Conservation (phyloP, 2,329 filamentous ascomycete species). For the Aspergillus ochraceoroseus region DNA sequence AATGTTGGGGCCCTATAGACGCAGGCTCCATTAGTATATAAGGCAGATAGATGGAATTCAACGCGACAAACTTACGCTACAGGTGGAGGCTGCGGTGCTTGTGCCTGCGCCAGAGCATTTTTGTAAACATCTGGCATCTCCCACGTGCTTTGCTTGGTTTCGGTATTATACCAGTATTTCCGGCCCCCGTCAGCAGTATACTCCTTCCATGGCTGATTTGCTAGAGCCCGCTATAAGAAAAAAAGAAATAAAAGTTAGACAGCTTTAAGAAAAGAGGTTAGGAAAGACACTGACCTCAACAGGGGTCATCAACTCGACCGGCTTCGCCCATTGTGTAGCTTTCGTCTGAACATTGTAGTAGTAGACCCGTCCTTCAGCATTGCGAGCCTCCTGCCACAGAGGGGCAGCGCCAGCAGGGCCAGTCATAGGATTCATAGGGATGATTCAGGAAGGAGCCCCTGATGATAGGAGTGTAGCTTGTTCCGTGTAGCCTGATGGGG, state of each 20-base stretch:
- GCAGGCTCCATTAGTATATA: constrained; percentile 41
- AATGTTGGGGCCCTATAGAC: constrained; percentile 48
- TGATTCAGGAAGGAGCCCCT: constrained; percentile 10
- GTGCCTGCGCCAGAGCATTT: constrained; percentile 64
- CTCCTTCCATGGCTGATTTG: constrained; percentile 86
- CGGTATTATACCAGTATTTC: constrained; percentile 93
- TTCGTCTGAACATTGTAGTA: constrained; percentile 87
- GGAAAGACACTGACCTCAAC: constrained; percentile 59
- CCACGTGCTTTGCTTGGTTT: constrained; percentile 91
- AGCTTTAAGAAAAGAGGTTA: constrained; percentile 5
- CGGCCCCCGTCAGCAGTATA: constrained; percentile 80
- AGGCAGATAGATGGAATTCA: not conserved
- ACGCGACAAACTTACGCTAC: constrained; percentile 42
- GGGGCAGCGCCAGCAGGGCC: constrained; percentile 50
- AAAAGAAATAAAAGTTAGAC: constrained; percentile 1
- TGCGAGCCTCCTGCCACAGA: constrained; percentile 76
- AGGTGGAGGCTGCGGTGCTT: constrained; percentile 41
- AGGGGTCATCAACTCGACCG: constrained; percentile 77
- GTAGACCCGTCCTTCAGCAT: constrained; percentile 76
- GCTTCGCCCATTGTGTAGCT: constrained; percentile 90
- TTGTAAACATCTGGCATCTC: constrained; percentile 84
- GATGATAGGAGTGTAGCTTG: constrained; percentile 1
- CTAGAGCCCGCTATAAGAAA: constrained; percentile 62
- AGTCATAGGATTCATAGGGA: constrained; percentile 55
- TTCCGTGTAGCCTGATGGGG: constrained; percentile 7